phyloP scores from a whole-genome alignment of 495 filamentous ascomycete species.

The Podospora tetraspora region DNA sequence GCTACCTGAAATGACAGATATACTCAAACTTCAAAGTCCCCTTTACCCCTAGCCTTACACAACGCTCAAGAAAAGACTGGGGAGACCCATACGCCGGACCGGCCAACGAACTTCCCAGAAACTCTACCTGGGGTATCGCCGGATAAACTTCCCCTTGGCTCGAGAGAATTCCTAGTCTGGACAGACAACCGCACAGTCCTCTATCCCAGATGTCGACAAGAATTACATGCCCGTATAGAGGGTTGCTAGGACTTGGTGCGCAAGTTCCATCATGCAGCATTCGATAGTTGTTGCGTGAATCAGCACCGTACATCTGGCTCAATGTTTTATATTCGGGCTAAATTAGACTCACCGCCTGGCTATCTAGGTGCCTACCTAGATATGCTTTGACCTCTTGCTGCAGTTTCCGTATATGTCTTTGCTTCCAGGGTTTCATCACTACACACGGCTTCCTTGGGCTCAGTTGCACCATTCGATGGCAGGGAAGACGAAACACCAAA shows the following conservation, averaged over 20 bases:
- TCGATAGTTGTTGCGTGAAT: not conserved
- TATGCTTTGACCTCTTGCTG: not conserved
- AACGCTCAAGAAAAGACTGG: not conserved
- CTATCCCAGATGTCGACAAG: not conserved
- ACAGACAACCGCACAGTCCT: fast-evolving
- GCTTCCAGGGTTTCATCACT: no score
- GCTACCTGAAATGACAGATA: not conserved
- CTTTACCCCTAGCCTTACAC: not conserved
- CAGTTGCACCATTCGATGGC: not conserved
- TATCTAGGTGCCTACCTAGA: no score
- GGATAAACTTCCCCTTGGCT: not conserved
- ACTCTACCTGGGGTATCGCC: no score
- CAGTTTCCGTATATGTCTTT: not conserved
- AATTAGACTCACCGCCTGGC: no score
- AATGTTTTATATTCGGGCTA: not conserved
- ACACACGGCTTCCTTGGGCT: not conserved
- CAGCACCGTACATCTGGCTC: not conserved
- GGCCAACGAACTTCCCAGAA: no score
- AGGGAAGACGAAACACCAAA: not conserved
- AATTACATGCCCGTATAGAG: not conserved
- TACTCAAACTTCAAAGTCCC: no score
- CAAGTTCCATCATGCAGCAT: not conserved
- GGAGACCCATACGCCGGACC: no score
- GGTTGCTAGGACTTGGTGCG: not conserved
- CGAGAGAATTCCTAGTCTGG: no score